A percentile compares a stretch with the other conserved stretches of the same genome.
phyloP scores from a whole-genome alignment of 176 grass and related monocot genomes.

The Phoenix roebelenii region DNA sequence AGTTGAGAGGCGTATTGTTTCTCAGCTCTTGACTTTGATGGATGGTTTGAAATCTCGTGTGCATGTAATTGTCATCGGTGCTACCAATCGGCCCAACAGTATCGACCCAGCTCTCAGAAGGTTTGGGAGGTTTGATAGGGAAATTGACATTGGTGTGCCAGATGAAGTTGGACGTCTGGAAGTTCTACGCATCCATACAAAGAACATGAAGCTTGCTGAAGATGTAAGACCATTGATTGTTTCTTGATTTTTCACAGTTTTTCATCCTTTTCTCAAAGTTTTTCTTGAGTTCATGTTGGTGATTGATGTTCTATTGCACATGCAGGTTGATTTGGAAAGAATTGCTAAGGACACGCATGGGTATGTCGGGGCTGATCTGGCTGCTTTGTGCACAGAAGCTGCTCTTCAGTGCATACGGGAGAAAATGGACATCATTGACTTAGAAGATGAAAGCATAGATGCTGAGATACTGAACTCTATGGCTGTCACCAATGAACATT shows the following conservation, averaged over 20 bases:
- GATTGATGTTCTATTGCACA: too few relatives aligned
- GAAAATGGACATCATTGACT: conserved; percentile 31
- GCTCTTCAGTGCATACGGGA: conserved; percentile 37
- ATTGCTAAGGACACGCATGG: conserved; percentile 33
- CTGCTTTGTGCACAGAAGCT: conserved; percentile 36
- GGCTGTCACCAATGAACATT: conserved; percentile 10
- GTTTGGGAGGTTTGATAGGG: conserved; percentile 43
- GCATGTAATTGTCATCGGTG: conserved; percentile 41
- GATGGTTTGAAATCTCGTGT: conserved; percentile 32
- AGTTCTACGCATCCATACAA: conserved; percentile 47
- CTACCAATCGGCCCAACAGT: conserved; percentile 50
- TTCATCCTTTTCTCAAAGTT: too few relatives aligned
- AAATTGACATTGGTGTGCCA: conserved; percentile 48
- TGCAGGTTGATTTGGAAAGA: conserved; percentile 30
- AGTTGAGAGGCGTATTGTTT: conserved; percentile 44
- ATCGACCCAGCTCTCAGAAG: conserved; percentile 35
- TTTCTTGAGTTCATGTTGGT: too few relatives aligned
- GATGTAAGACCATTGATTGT: conserved; percentile 12
- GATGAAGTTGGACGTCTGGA: conserved; percentile 45
- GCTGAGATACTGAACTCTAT: conserved; percentile 40
- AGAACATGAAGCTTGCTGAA: conserved; percentile 29
- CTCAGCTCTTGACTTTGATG: conserved; percentile 51
- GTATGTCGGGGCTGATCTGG: conserved; percentile 36
- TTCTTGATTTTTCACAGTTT: too few relatives aligned
- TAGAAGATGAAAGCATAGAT: conserved; percentile 27